phyloP scores from a whole-genome alignment of 805 yeast species.

The Candida argentea region DNA sequence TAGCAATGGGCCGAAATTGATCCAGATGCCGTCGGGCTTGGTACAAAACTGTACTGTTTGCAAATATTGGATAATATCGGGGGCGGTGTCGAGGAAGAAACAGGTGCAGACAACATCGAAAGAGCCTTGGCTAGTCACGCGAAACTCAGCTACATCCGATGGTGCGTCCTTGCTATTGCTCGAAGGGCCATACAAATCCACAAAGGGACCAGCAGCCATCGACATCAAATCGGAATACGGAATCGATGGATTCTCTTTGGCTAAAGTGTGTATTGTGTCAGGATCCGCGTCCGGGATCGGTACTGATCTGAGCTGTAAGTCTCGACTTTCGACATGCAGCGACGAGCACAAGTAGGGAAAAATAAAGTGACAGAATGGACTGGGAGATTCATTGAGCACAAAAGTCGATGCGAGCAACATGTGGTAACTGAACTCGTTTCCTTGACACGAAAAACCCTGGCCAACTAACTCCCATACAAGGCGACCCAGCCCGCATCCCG shows the following conservation, averaged over 20 bases:
- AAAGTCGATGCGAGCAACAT: constrained; percentile 50
- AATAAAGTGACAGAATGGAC: constrained; percentile 26
- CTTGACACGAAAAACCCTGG: constrained; percentile 52
- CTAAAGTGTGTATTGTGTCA: constrained; percentile 19
- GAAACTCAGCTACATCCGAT: constrained; percentile 30
- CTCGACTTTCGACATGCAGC: constrained; percentile 35
- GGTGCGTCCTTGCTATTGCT: constrained; percentile 28
- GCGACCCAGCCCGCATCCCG: constrained; percentile 60
- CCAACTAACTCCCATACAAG: constrained; percentile 44
- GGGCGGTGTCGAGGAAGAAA: constrained; percentile 56
- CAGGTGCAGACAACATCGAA: constrained; percentile 44
- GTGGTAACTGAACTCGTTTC: constrained; percentile 57
- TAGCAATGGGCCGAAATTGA: constrained; percentile 57
- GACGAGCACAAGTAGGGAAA: constrained; percentile 48
- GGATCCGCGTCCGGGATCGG: constrained; percentile 46
- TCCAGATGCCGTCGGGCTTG: constrained; percentile 41
- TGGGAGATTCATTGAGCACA: constrained; percentile 41
- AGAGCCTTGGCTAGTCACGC: constrained; percentile 23
- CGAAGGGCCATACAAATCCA: constrained; percentile 54
- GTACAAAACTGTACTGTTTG: constrained; percentile 37
- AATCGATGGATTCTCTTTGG: constrained; percentile 24
- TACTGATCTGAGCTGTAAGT: constrained; percentile 40
- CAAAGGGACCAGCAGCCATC: constrained; percentile 65
- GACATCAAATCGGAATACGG: constrained; percentile 48
- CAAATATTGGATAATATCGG: constrained; percentile 48